A percentile compares a stretch with the other conserved stretches of the same genome.
phyloP scores from a whole-genome alignment of 306 rosid species.

The Inga oerstediana region DNA sequence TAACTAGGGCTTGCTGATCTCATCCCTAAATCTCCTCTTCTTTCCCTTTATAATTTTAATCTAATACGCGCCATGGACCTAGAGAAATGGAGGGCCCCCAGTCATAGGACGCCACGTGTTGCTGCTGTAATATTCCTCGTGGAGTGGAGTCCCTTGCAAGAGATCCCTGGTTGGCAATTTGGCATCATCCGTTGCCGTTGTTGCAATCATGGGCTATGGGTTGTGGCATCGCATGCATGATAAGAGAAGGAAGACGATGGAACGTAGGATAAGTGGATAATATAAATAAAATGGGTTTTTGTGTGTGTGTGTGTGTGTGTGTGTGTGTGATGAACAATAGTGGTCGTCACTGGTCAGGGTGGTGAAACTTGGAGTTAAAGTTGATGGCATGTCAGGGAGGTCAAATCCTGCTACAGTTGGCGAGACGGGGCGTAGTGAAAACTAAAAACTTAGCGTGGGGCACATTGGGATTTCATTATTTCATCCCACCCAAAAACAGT shows the following conservation, averaged over 20 bases:
- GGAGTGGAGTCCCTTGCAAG: slow-evolving; percentile 55
- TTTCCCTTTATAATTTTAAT: background rate
- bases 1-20: background rate
- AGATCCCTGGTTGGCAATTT: slow-evolving; percentile 37
- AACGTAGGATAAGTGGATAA: background rate
- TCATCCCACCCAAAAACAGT: slow-evolving; percentile 77
- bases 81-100: slow-evolving; percentile 37
- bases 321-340: background rate
- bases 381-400: slow-evolving; percentile 39
- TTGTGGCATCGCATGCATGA: background rate
- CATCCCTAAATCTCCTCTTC: background rate
- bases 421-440: slow-evolving; percentile 7
- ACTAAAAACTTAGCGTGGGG: slow-evolving; percentile 36
- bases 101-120: slow-evolving; percentile 37
- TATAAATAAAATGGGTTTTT: background rate
- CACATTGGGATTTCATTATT: slow-evolving; percentile 57
- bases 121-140: background rate
- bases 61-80: slow-evolving; percentile 7
- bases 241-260: background rate
- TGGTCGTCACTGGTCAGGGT: background rate
- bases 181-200: background rate
- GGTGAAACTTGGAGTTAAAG: slow-evolving; percentile 48
- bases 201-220: background rate
- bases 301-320: background rate
- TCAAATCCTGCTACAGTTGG: slow-evolving; percentile 56